These are phyloP conservation scores for Aureobasidium sp. DNA, from an alignment of 2,329 filamentous ascomycete species.

Conservation along the genomic window DNA sequence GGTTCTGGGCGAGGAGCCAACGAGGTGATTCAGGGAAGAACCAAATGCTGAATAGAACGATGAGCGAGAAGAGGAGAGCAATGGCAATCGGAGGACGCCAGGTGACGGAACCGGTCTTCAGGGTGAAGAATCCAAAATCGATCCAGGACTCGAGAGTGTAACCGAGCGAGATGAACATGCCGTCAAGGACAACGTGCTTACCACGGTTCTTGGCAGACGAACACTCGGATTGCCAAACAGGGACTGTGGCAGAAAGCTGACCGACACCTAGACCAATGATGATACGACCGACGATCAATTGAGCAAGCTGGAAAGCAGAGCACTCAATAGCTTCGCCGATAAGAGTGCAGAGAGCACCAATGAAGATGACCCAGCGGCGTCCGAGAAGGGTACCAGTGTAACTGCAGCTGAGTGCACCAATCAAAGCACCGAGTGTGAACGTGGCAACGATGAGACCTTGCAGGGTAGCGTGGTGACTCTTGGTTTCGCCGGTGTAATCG, in stretches of 20 bases:
- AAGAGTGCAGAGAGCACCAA: constrained; percentile 35
- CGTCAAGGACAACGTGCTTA: constrained; percentile 37
- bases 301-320: constrained; percentile 39
- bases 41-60: constrained; percentile 29
- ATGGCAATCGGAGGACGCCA: constrained; percentile 43
- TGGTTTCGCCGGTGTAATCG: constrained; percentile 31
- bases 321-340: constrained; percentile 40
- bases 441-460: constrained; percentile 40
- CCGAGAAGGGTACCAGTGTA: constrained; percentile 42
- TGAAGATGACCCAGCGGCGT: constrained; percentile 40
- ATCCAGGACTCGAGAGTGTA: constrained; percentile 44
- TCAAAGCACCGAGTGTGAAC: constrained; percentile 42
- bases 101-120: constrained; percentile 33
- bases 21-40: constrained; percentile 35
- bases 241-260: constrained; percentile 38
- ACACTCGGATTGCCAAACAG: constrained; percentile 42
- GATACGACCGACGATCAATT: constrained; percentile 42
- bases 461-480: constrained; percentile 39
- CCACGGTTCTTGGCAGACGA: constrained; percentile 34
- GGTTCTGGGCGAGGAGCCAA: constrained; percentile 32
- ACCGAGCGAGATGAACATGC: constrained; percentile 41
- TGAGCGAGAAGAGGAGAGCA: constrained; percentile 38
- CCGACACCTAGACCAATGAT: constrained; percentile 41
- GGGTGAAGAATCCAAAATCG: constrained; percentile 38
- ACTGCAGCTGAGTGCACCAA: constrained; percentile 41